Evolutionary conservation across 768 basidiomycete genomes (phyloP).

Genomic region (Kockovaella imperatae): DNA sequence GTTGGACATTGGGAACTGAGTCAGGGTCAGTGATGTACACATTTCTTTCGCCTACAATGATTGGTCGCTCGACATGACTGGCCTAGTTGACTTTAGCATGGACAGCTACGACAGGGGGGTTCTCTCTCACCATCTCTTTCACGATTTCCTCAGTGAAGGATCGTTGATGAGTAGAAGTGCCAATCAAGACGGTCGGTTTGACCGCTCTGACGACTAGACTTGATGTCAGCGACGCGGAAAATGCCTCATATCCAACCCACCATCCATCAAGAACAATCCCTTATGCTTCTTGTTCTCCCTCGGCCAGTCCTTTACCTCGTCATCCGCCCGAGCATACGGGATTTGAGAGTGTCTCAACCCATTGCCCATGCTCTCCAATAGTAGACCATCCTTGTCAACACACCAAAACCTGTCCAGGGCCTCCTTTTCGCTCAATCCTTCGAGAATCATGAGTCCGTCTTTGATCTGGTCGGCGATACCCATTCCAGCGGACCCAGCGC

Average conservation of each 20-base stretch:
- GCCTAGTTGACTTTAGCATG: slow-evolving; percentile 7
- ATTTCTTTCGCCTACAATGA: slow-evolving; percentile 49
- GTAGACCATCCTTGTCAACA: slow-evolving; percentile 61
- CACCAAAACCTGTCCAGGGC: slow-evolving; percentile 67
- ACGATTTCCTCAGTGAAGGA: slow-evolving; percentile 50
- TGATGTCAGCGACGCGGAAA: slow-evolving; percentile 39
- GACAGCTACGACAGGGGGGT: slow-evolving; percentile 24
- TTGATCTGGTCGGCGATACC: slow-evolving; percentile 63
- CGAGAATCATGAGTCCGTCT: slow-evolving; percentile 60
- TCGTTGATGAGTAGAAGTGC: slow-evolving; percentile 68
- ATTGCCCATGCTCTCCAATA: slow-evolving; percentile 52
- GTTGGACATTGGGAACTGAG: slow-evolving; percentile 57
- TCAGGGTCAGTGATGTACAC: background rate
- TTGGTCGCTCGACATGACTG: slow-evolving; percentile 60
- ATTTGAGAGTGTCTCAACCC: slow-evolving; percentile 47
- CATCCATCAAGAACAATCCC: slow-evolving; percentile 45
- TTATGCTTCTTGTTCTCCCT: slow-evolving; percentile 32
- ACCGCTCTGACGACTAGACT: slow-evolving; percentile 61
- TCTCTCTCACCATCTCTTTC: slow-evolving; percentile 48
- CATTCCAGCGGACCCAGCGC: slow-evolving; percentile 66
- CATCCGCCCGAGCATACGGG: slow-evolving; percentile 43
- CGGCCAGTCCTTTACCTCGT: slow-evolving; percentile 41
- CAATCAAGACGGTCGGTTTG: slow-evolving; percentile 77
- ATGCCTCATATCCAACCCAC: slow-evolving; percentile 48
- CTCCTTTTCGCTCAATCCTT: slow-evolving; percentile 52